A percentile compares a stretch with the other conserved stretches of the same genome.
These are phyloP conservation scores for Theileria equi DNA, from an alignment of 169 alveolate species.

Conservation along the genomic window DNA sequence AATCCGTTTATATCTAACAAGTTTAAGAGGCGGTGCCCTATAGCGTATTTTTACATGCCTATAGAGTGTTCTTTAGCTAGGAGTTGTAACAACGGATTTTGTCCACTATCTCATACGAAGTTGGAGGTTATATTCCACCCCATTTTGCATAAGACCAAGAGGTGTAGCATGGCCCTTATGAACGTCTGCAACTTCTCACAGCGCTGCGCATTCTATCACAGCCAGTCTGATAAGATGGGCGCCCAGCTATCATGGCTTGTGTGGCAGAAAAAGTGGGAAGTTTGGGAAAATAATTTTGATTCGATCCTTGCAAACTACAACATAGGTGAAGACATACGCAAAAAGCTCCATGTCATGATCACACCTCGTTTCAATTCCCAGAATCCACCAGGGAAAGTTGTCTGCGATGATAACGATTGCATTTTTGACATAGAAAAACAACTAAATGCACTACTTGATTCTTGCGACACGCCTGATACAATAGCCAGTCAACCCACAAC, in stretches of 20 bases:
- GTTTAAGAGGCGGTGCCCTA: constrained; percentile 75
- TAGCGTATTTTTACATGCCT: constrained; percentile 75
- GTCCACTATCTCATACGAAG: constrained; percentile 81
- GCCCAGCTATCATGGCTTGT: constrained; percentile 69
- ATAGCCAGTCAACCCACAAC: neutral
- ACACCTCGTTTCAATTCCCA: neutral
- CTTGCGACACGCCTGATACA: constrained; percentile 19
- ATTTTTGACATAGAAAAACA: constrained; percentile 3
- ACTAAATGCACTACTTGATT: constrained; percentile 1
- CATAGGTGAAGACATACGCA: constrained; percentile 40
- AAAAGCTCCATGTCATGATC: constrained; percentile 24
- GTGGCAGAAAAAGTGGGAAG: constrained; percentile 71
- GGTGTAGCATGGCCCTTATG: constrained; percentile 67
- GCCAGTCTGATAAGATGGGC: constrained; percentile 59
- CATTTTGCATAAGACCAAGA: constrained; percentile 76
- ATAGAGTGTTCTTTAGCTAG: constrained; percentile 79
- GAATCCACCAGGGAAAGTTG: neutral
- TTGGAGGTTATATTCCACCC: constrained; percentile 82
- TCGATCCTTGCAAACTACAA: constrained; percentile 41
- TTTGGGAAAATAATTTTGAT: constrained; percentile 65
- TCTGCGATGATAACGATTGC: neutral
- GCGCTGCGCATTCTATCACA: constrained; percentile 72
- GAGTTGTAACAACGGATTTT: constrained; percentile 73
- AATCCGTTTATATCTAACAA: constrained; percentile 65
- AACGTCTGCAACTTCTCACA: constrained; percentile 66